Conservation (phyloP, 306 rosid genomes). For the Sesbania bispinosa region DNA sequence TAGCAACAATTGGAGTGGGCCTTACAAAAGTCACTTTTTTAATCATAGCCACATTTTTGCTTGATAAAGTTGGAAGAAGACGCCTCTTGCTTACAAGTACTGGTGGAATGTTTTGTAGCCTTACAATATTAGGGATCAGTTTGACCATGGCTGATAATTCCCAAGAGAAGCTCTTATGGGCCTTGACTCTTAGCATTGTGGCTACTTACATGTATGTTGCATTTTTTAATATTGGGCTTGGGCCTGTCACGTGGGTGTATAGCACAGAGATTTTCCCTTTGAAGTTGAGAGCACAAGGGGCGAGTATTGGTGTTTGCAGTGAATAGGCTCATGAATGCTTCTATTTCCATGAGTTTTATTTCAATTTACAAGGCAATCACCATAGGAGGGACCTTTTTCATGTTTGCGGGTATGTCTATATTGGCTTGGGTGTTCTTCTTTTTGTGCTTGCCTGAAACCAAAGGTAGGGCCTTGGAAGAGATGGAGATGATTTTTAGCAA, state of each 20-base stretch:
- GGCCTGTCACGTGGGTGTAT: slow-evolving; percentile 81
- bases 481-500: slow-evolving; percentile 57
- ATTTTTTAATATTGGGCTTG: slow-evolving; percentile 68
- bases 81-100: slow-evolving; percentile 45
- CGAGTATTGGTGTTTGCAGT: slow-evolving; percentile 71
- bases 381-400: slow-evolving; percentile 71
- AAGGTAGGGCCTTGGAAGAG: slow-evolving; percentile 73
- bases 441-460: slow-evolving; percentile 73
- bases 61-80: slow-evolving; percentile 69
- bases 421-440: slow-evolving; percentile 69
- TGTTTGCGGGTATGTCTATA: slow-evolving; percentile 61
- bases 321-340: slow-evolving; percentile 63
- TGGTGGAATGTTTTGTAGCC: slow-evolving; percentile 49
- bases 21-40: slow-evolving; percentile 48
- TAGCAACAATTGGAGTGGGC: slow-evolving; percentile 70
- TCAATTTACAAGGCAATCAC: slow-evolving; percentile 64
- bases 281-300: slow-evolving; percentile 73
- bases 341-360: slow-evolving; percentile 59
- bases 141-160: slow-evolving; percentile 56
- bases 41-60: slow-evolving; percentile 40
- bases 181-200: slow-evolving; percentile 47
- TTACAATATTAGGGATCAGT: slow-evolving; percentile 42
- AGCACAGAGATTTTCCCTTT: slow-evolving; percentile 74
- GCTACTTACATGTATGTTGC: slow-evolving; percentile 52
- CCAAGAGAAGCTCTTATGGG: slow-evolving; percentile 42